These are phyloP conservation scores for barrel medic (Medicago truncatula) DNA, from an alignment of 306 rosid genomes.

Conservation along the genomic window DNA sequence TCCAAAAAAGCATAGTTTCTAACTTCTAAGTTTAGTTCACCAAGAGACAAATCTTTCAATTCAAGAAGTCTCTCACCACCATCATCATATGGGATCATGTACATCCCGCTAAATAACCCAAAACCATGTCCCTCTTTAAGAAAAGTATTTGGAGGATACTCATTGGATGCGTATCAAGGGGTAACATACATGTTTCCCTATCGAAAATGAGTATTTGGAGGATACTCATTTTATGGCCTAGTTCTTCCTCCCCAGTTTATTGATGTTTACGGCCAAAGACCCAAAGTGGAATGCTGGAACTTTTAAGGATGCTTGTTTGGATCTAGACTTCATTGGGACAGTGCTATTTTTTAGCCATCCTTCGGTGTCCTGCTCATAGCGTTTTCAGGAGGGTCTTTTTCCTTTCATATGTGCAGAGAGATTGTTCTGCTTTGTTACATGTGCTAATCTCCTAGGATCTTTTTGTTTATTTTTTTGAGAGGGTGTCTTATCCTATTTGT, in stretches of 20 bases:
- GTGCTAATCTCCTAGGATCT: not conserved
- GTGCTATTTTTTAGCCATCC: not conserved
- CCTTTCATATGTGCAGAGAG: conserved; percentile 5
- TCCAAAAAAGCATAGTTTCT: not conserved
- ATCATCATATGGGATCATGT: not conserved
- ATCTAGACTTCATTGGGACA: not conserved
- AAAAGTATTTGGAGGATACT: not conserved
- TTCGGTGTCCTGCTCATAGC: not conserved
- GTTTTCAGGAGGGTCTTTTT: not conserved
- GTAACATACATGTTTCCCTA: not conserved
- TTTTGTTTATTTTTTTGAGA: not conserved
- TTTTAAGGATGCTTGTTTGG: not conserved
- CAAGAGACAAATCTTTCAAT: not conserved
- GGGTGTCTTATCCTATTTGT: conserved; percentile 5
- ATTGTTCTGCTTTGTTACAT: conserved; percentile 14
- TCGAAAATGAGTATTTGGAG: too few species aligned
- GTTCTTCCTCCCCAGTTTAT: not conserved
- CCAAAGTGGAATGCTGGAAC: not conserved
- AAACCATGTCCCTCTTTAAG: not conserved
- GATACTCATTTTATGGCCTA: too few species aligned
- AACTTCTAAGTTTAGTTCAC: not conserved
- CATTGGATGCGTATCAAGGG: not conserved
- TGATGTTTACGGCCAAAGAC: not conserved
- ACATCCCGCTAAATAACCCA: not conserved
- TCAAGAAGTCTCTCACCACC: not conserved